Evolutionary conservation across 2,329 filamentous ascomycete genomes (phyloP).

Genomic region (Penicillium griseofulvum): DNA sequence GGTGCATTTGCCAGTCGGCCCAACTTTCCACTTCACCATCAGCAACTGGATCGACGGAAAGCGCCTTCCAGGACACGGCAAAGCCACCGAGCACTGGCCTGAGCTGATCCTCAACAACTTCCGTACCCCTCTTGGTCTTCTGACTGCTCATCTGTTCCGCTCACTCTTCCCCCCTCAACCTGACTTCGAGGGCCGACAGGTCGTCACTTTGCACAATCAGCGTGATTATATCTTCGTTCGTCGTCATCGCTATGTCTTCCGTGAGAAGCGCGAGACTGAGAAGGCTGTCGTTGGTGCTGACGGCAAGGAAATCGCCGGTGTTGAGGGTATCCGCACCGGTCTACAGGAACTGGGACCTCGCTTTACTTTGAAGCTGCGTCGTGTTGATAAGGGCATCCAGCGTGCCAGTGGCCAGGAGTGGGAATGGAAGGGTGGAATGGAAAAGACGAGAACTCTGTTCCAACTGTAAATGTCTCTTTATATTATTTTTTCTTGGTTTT

Average conservation of each 20-base stretch:
- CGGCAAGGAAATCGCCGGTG: constrained; percentile 78
- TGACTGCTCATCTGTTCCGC: constrained; percentile 82
- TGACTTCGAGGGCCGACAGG: constrained; percentile 80
- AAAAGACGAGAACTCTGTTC: constrained; percentile 91
- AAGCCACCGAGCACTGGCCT: constrained; percentile 84
- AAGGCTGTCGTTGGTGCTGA: constrained; percentile 80
- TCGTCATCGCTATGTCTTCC: constrained; percentile 86
- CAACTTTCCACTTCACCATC: constrained; percentile 89
- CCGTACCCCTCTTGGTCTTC: constrained; percentile 82
- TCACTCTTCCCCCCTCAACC: constrained; percentile 76
- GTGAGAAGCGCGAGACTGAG: constrained; percentile 81
- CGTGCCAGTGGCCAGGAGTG: constrained; percentile 76
- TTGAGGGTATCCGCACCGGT: constrained; percentile 80
- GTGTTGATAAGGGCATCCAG: constrained; percentile 87
- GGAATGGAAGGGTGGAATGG: constrained; percentile 95
- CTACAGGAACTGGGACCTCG: constrained; percentile 86
- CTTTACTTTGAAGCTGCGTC: constrained; percentile 81
- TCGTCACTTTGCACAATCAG: constrained; percentile 91
- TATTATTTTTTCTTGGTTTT: constrained; percentile 12
- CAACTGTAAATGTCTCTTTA: constrained; percentile 61
- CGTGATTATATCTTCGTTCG: constrained; percentile 94
- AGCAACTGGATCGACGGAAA: constrained; percentile 88
- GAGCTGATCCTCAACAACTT: constrained; percentile 93
- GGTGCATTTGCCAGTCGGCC: constrained; percentile 77
- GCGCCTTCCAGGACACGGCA: constrained; percentile 84